Conservation (phyloP, 441 rosid species). For the Adansonia rubrostipa region DNA sequence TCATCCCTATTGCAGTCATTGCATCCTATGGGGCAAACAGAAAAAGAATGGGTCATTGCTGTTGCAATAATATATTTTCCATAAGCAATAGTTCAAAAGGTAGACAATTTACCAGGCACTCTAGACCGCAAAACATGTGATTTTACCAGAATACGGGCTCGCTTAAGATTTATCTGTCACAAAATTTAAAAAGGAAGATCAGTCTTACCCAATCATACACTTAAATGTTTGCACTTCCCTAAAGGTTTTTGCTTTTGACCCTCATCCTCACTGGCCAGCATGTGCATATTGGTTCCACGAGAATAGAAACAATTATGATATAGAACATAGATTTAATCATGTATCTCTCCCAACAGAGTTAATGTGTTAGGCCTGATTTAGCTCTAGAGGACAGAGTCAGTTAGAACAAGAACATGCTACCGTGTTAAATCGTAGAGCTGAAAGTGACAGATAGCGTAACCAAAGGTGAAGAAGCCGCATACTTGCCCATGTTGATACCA, state of each 20-base stretch:
- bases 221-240: neutral
- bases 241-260: neutral
- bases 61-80: constrained; percentile 1
- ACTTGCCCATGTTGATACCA: constrained; percentile 79
- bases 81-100: constrained; percentile 18
- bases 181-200: constrained; percentile 24
- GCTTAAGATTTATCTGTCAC: constrained; percentile 87
- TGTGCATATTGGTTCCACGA: neutral
- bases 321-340: neutral
- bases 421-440: constrained; percentile 68
- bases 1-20: constrained; percentile 79
- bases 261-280: neutral
- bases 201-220: constrained; percentile 18
- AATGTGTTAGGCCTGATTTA: neutral
- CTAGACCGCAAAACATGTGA: constrained; percentile 63
- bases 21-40: constrained; percentile 53
- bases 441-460: constrained; percentile 89
- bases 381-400: neutral
- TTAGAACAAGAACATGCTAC: constrained; percentile 28
- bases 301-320: constrained; percentile 11
- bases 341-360: neutral
- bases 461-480: constrained; percentile 82
- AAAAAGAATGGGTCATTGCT: constrained; percentile 13
- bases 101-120: constrained; percentile 60
- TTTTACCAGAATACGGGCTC: constrained; percentile 79